Base-by-base conservation (phyloP, 2,329 filamentous ascomycete species). In the Colletotrichum shisoi region DNA sequence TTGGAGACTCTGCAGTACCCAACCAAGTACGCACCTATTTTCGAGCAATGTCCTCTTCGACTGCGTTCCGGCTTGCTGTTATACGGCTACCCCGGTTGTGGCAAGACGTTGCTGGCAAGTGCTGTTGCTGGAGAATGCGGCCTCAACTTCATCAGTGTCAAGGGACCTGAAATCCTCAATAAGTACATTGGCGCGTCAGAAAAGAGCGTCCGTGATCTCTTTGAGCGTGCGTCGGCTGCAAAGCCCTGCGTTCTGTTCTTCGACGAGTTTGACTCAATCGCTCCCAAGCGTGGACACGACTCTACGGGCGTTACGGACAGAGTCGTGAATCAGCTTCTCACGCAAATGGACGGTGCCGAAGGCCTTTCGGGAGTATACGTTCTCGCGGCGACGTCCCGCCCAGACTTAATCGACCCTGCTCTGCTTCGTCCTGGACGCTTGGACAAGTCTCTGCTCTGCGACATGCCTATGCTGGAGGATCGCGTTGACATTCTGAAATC, bases 111-210 rank as follows among this genome's bases (percentile, higher is more conserved):
- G 9, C 87, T 99, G 11, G 95, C 96, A 21, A 96, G 92, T 65
- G 95, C 95, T 0, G 94, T 99, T n/a, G 95, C 96, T 13, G 94
- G 94, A 63, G 95, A 99, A 80, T 98, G 94, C 74, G 94, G 94
- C 0, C 88, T 99, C 68, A 99, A 99, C 78, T 99, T 99, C 79
- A 99, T 99, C 78, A 94, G 90, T 46, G 95, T 99, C 74, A 99
- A 99, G 80, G 95, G 95, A 0, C 95, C 95, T 0, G 96, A 99
- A 78, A 98, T 99, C 67, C 81, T 99, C 62, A 99, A 99, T 83
- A 99, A 99, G 80, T 99, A 99, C 77, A 99, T 99, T 67, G 95
- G 95, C 74, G 95, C 95, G 0, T 96, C 92, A 34, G 95, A 99
- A 75, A 99, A 99, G 83, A 93, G 89, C 68, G 94, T 99, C 7